phyloP scores from a whole-genome alignment of 2,329 filamentous ascomycete species.

The Microdochium nivale region DNA sequence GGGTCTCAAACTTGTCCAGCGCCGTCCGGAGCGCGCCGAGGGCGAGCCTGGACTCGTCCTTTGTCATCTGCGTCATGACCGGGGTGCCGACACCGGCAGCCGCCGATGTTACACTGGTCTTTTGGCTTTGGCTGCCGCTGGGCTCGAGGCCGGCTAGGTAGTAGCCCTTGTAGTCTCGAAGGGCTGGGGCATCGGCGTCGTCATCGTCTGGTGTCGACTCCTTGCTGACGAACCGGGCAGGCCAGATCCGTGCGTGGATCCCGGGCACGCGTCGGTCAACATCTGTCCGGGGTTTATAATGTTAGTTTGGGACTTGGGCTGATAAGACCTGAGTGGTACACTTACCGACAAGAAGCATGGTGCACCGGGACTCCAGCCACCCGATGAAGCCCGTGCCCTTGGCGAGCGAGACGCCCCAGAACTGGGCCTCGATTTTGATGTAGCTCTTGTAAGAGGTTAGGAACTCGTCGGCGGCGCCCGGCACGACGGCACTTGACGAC shows the following conservation, averaged over 20 bases:
- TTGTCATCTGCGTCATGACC: slow-evolving; percentile 15
- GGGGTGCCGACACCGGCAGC: slow-evolving; percentile 4
- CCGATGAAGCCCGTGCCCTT: slow-evolving; percentile 48
- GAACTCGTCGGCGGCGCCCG: slow-evolving; percentile 34
- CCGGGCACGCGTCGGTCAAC: slow-evolving; percentile 42
- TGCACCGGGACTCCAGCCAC: slow-evolving; percentile 55
- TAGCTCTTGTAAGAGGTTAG: slow-evolving; percentile 43
- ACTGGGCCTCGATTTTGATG: slow-evolving; percentile 53
- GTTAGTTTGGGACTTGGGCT: slow-evolving; percentile 6
- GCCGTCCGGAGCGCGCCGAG: slow-evolving; percentile 33
- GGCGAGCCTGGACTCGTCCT: slow-evolving; percentile 31
- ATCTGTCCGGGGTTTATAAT: slow-evolving; percentile 26
- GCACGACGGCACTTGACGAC: neutral
- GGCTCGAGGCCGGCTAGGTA: slow-evolving; percentile 51
- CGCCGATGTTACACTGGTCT: neutral
- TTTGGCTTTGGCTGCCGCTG: slow-evolving; percentile 11
- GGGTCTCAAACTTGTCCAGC: slow-evolving; percentile 38
- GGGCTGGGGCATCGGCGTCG: slow-evolving; percentile 9
- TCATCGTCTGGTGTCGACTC: slow-evolving; percentile 1
- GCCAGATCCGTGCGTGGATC: slow-evolving; percentile 52
- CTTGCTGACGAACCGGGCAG: slow-evolving; percentile 43
- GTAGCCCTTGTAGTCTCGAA: slow-evolving; percentile 45
- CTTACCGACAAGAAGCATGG: slow-evolving; percentile 49
- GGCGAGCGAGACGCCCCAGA: slow-evolving; percentile 51
- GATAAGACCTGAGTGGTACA: slow-evolving; percentile 4